Evolutionary conservation across 768 basidiomycete species (phyloP).

Genomic region (Coprinopsis marcescibilis): DNA sequence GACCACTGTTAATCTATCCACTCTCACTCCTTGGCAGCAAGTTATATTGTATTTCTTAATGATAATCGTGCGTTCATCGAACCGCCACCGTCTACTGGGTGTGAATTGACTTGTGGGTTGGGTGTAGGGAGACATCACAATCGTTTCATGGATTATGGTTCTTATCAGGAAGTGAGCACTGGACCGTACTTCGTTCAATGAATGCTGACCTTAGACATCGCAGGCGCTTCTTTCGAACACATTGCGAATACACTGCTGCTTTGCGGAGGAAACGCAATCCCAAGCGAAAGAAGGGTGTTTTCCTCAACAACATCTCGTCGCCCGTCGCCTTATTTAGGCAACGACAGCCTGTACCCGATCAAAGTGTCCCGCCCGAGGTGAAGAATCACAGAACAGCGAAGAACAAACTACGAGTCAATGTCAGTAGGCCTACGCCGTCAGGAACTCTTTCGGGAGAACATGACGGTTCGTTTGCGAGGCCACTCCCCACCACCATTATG

Average conservation of each 20-base stretch:
- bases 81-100: neutral
- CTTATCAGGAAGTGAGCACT: slow-evolving; percentile 47
- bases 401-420: slow-evolving; percentile 9
- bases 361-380: neutral
- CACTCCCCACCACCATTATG: too few relatives aligned
- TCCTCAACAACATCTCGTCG: slow-evolving; percentile 29
- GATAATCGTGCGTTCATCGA: slow-evolving; percentile 32
- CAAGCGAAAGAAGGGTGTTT: slow-evolving; percentile 20
- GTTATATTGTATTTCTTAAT: slow-evolving; percentile 49
- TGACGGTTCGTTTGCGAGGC: too few relatives aligned
- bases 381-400: too few relatives aligned
- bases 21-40: slow-evolving; percentile 44
- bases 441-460: neutral
- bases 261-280: slow-evolving; percentile 14
- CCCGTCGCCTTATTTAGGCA: slow-evolving; percentile 15
- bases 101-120: neutral
- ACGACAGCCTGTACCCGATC: slow-evolving; percentile 2
- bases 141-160: slow-evolving; percentile 63
- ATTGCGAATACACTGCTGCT: slow-evolving; percentile 35
- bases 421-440: slow-evolving; percentile 7
- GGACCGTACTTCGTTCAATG: neutral
- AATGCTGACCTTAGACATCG: neutral
- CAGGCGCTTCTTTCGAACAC: slow-evolving; percentile 39
- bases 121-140: slow-evolving; percentile 42
- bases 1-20: slow-evolving; percentile 44